Percentiles rank a stretch among this genome's conserved stretches.
phyloP scores from a whole-genome alignment of 257 asterid genomes.

The Mitragyna speciosa region DNA sequence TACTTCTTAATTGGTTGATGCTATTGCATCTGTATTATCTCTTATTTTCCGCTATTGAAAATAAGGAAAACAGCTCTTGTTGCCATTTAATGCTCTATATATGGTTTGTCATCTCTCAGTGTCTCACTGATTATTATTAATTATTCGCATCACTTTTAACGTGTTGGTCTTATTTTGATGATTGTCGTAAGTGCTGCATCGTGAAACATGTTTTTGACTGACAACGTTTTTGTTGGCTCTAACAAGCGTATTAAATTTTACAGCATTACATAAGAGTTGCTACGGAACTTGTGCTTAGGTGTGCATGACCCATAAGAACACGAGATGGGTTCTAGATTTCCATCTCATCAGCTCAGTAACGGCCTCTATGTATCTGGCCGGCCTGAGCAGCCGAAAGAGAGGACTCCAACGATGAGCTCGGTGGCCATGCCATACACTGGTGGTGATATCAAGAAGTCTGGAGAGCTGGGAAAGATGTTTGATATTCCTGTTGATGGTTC shows the following conservation, averaged over 20 bases:
- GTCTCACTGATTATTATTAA: neutral
- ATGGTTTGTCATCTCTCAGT: constrained; percentile 7
- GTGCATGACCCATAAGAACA: constrained; percentile 26
- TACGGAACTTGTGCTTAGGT: constrained; percentile 18
- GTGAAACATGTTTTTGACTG: constrained; percentile 25
- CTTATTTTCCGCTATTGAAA: neutral
- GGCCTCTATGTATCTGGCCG: constrained; percentile 90
- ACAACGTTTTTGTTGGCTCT: constrained; percentile 18
- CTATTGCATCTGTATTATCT: neutral
- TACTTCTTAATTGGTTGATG: neutral
- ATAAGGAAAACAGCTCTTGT: constrained; percentile 12
- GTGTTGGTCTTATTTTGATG: constrained; percentile 22
- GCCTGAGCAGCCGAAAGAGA: constrained; percentile 87
- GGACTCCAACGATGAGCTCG: constrained; percentile 68
- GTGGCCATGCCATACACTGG: constrained; percentile 92
- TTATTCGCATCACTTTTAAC: neutral
- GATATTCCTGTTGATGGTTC: constrained; percentile 79
- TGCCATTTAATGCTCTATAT: constrained; percentile 1
- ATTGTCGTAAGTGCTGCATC: constrained; percentile 11
- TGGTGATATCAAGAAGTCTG: constrained; percentile 88
- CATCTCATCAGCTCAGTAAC: constrained; percentile 91
- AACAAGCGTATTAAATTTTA: constrained; percentile 25
- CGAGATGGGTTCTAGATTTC: constrained; percentile 88
- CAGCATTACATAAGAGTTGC: constrained; percentile 15
- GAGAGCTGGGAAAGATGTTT: constrained; percentile 94